phyloP scores from a whole-genome alignment of 164 flowering plant species.

The Litsea cubeba region DNA sequence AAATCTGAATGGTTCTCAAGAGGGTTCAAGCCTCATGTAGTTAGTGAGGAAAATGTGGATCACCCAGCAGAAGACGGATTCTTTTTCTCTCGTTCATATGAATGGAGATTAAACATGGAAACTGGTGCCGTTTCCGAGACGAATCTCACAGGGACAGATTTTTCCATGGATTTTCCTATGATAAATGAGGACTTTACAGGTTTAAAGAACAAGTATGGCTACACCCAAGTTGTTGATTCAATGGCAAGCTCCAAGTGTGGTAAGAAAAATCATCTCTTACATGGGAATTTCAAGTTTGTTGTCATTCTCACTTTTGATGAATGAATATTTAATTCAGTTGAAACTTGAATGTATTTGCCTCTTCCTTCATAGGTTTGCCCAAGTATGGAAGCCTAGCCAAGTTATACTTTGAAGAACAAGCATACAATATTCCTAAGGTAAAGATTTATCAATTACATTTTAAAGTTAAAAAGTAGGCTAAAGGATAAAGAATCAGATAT shows the following conservation, averaged over 20 bases:
- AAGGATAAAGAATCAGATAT: too few relatives aligned
- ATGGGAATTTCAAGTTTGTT: too few relatives aligned
- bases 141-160: constrained; percentile 11
- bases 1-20: constrained; percentile 14
- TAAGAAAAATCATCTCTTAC: neutral
- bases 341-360: too few relatives aligned
- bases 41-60: constrained; percentile 6
- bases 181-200: constrained; percentile 16
- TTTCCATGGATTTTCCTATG: constrained; percentile 16
- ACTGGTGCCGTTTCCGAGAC: constrained; percentile 8
- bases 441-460: too few relatives aligned
- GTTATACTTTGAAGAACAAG: constrained; percentile 5
- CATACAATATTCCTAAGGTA: constrained; percentile 1
- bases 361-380: constrained; percentile 8
- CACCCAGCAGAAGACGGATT: constrained; percentile 18
- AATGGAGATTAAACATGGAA: constrained; percentile 22
- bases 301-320: too few relatives aligned
- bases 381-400: constrained; percentile 9
- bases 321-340: too few relatives aligned
- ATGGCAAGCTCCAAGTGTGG: constrained; percentile 6
- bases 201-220: constrained; percentile 13
- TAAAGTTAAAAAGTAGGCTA: too few relatives aligned
- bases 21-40: neutral
- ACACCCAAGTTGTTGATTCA: constrained; percentile 20
- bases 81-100: constrained; percentile 14